Percentiles rank a stretch among this genome's conserved stretches.
These are phyloP conservation scores for Citrus trifoliata DNA, from an alignment of 345 rosid species.

Conservation along the genomic window DNA sequence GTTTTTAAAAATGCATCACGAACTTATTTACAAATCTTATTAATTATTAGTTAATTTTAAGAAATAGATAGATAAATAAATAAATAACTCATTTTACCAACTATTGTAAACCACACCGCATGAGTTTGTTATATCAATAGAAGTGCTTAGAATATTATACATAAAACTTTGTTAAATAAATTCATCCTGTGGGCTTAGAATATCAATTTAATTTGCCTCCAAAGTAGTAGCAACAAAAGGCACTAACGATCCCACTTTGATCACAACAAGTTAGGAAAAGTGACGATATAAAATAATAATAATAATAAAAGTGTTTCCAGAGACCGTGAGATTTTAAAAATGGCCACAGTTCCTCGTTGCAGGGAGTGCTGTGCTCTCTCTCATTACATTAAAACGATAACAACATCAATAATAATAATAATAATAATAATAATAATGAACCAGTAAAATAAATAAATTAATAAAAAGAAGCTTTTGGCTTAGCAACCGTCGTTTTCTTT, in stretches of 20 bases:
- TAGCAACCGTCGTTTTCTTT: constrained; percentile 7
- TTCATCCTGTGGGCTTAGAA: no score
- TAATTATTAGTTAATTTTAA: no score
- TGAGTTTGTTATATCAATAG: no score
- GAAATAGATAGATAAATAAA: no score
- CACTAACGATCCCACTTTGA: not conserved
- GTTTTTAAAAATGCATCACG: no score
- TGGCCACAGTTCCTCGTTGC: not conserved
- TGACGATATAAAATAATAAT: not conserved
- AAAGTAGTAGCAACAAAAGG: constrained; percentile 8
- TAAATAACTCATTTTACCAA: no score
- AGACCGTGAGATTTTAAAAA: not conserved
- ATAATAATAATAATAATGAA: no score
- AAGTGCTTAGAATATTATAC: no score
- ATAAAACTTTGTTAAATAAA: no score
- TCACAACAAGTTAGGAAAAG: not conserved
- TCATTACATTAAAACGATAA: not conserved
- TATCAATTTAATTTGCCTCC: constrained; percentile 3
- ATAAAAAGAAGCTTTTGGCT: not conserved
- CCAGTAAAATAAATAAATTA: not conserved
- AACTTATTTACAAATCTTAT: no score
- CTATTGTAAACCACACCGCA: no score
- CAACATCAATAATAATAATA: no score
- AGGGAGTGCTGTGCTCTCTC: not conserved
- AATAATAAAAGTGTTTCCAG: not conserved